These are phyloP conservation scores for Trypanosoma cruzi DNA, from an alignment of 208 protist genomes.

Conservation along the genomic window DNA sequence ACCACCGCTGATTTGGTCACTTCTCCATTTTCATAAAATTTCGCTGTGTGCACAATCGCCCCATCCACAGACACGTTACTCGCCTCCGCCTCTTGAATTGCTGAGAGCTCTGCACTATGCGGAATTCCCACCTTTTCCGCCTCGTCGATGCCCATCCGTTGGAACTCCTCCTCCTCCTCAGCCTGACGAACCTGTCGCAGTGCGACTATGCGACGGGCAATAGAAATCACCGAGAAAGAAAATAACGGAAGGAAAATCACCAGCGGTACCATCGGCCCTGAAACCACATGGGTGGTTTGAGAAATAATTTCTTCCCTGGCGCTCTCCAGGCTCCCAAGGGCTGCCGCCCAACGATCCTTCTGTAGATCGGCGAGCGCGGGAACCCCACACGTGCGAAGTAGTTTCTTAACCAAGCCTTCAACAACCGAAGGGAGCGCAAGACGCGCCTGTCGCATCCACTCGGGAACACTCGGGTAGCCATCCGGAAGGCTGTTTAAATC, in stretches of 20 bases:
- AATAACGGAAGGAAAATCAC: slow-evolving; percentile 76
- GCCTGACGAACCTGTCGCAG: slow-evolving; percentile 12
- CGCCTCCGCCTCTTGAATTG: not conserved
- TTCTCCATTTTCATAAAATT: not conserved
- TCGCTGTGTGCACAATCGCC: not conserved
- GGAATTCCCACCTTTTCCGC: not conserved
- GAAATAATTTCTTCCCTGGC: slow-evolving; percentile 17
- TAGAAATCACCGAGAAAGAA: slow-evolving; percentile 44
- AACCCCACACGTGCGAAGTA: slow-evolving; percentile 50
- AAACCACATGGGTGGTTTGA: slow-evolving; percentile 14
- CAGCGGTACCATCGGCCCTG: slow-evolving; percentile 61
- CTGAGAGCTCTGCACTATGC: not conserved
- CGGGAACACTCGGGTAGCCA: slow-evolving; percentile 54
- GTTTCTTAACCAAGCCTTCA: slow-evolving; percentile 50
- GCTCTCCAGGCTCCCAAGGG: slow-evolving; percentile 20
- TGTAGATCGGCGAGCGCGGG: slow-evolving; percentile 70
- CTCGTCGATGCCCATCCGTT: slow-evolving; percentile 2
- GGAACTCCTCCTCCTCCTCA: slow-evolving; percentile 5
- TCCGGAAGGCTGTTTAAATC: slow-evolving; percentile 24
- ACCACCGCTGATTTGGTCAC: not conserved
- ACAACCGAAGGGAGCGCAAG: slow-evolving; percentile 56
- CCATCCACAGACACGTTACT: not conserved
- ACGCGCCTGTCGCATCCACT: slow-evolving; percentile 65
- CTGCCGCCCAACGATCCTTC: slow-evolving; percentile 18
- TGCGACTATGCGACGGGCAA: slow-evolving; percentile 24